Evolutionary conservation across 2,329 filamentous ascomycete species (phyloP).

Genomic region (Neophaeococcomyces aloes): DNA sequence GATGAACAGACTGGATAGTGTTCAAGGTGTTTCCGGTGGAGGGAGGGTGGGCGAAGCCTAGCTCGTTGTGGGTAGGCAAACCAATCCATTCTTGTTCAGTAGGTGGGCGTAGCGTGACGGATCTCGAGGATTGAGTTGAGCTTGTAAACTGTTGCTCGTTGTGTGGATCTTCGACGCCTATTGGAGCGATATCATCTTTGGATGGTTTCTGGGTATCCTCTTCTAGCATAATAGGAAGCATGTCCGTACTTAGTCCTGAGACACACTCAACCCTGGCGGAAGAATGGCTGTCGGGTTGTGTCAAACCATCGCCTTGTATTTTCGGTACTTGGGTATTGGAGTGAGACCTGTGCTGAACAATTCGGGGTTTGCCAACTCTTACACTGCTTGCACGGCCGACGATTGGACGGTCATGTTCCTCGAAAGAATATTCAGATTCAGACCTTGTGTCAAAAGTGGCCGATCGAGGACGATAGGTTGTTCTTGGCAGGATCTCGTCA

Average conservation of each 20-base stretch:
- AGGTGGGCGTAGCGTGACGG: no score
- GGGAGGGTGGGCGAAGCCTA: background rate
- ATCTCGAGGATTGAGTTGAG: no score
- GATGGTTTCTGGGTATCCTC: no score
- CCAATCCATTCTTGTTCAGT: no score
- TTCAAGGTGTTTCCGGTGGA: background rate
- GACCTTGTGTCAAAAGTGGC: background rate
- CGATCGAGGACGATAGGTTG: background rate
- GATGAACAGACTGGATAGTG: conserved; percentile 2
- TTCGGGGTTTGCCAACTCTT: conserved; percentile 15
- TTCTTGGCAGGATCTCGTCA: no score
- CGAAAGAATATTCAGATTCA: conserved; percentile 15
- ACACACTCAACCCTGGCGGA: background rate
- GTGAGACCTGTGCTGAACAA: conserved; percentile 13
- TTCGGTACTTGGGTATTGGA: background rate
- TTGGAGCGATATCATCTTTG: no score
- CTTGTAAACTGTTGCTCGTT: no score
- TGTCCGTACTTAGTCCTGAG: no score
- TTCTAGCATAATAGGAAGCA: no score
- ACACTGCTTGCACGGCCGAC: conserved; percentile 21
- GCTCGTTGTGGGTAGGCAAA: no score
- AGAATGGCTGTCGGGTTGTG: background rate
- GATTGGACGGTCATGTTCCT: conserved; percentile 11
- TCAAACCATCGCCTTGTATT: background rate
- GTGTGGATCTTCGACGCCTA: no score